Evolutionary conservation across 805 yeast species (phyloP).

Genomic region (Saccharomycopsis malanga): DNA sequence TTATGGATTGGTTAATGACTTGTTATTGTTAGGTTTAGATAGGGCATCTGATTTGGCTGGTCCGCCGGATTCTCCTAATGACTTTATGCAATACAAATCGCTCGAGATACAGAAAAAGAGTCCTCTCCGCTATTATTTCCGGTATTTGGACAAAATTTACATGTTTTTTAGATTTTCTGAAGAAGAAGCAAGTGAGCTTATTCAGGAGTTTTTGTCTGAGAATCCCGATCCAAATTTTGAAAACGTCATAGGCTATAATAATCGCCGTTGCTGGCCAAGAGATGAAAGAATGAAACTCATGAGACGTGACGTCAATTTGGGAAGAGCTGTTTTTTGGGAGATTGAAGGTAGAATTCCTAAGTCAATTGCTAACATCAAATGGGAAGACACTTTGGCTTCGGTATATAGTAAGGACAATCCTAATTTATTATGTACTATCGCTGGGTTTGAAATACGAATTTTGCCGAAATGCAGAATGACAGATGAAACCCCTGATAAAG

Average conservation of each 20-base stretch:
- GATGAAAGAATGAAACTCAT: slow-evolving; percentile 86
- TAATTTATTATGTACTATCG: slow-evolving; percentile 79
- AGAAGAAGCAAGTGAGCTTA: slow-evolving; percentile 67
- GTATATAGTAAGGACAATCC: slow-evolving; percentile 90
- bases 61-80: slow-evolving; percentile 59
- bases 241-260: slow-evolving; percentile 77
- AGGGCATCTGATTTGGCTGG: slow-evolving; percentile 89
- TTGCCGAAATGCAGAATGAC: slow-evolving; percentile 61
- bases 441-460: slow-evolving; percentile 91
- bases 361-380: slow-evolving; percentile 61
- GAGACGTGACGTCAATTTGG: slow-evolving; percentile 86
- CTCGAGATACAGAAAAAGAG: slow-evolving; percentile 44
- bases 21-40: slow-evolving; percentile 75
- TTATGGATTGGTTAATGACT: slow-evolving; percentile 80
- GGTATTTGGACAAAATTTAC: slow-evolving; percentile 79
- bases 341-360: slow-evolving; percentile 70
- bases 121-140: slow-evolving; percentile 40
- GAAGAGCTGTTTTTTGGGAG: slow-evolving; percentile 92
- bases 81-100: slow-evolving; percentile 66
- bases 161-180: slow-evolving; percentile 69
- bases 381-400: slow-evolving; percentile 76
- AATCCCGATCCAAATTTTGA: slow-evolving; percentile 93
- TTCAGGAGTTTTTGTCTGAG: slow-evolving; percentile 69
- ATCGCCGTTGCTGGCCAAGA: slow-evolving; percentile 90
- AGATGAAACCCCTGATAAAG: slow-evolving; percentile 47